Evolutionary conservation across 805 yeast genomes (phyloP), one percentile per base, ranked within the genome.

Genomic region (Phaffomyces thermotolerans): DNA sequence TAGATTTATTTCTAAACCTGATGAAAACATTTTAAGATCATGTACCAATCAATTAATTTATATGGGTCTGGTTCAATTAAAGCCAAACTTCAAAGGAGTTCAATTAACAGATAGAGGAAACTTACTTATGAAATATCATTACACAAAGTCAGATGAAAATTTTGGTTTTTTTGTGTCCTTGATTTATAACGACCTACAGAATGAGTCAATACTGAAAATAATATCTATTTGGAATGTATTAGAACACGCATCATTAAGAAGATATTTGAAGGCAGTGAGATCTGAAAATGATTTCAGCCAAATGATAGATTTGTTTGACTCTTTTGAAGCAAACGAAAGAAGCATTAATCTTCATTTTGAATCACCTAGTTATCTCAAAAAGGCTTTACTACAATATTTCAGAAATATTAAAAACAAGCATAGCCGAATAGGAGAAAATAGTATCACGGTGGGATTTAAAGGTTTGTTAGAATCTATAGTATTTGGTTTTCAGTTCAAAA

Each of bases 21-120:
- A 36, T 25, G 46, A 43, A 23, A 10, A 22, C 4, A 6, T 39
- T n/a, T 12, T 43, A 18, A 24, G 46, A 32, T 22, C 35, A 24
- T 22, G 37, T 3, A 36, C 39, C 14, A 43, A 39, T 17, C 43
- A 43, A 12, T 18, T 43, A 18, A 43, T 43, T 12, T 43, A 43
- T 25, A 20, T 43, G 17, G 46, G 43, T 17, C 17, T 43, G 4
- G 6, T 43, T 8, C 34, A 37, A 20, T 33, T 36, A 4, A 39
- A 43, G 12, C 37, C 39, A 4, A 36, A 33, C 18, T 43, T 32
- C 32, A 20, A 25, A 6, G 43, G 39, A 22, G 15, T 43, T 13
- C 43, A 43, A 27, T 13, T 43, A 4, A 43, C 46, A 18, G 36
- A 37, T 6, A 35, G 36, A 12, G 43, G 34, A 4, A 8, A 9